Base-by-base conservation (phyloP, 805 yeast genomes). In the Ogataea naganishii region DNA sequence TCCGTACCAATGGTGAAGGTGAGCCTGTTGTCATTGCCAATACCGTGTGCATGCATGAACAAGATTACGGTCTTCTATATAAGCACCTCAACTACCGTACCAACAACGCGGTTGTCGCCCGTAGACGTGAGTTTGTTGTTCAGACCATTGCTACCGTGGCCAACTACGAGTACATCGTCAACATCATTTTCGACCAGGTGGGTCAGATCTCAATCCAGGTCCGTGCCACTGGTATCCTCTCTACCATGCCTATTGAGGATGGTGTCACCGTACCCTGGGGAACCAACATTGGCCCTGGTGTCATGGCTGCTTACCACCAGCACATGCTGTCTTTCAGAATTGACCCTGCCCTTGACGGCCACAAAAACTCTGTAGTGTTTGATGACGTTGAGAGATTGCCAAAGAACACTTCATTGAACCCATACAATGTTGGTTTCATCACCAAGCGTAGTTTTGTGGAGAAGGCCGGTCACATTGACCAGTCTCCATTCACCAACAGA, bases 101-200 rank as follows among this genome's bases (percentile, higher is more conserved):
- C 34, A 63, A 66, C 36, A 62, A 65, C 35, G 72, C 84, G n/a
- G 78, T 76, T 39, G 76, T 77, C 38, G 76, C 80, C 15, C 74
- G 92, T 66, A 75, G 77, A 62, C 72, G 89, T 58, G 84, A 80
- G 53, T 75, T 81, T 43, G 76, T 80, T 26, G 69, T 80, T 38
- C 89, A 81, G 62, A 78, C 84, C 32, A 75, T 81, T 49, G 84
- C 88, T 19, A 81, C 92, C 23, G 89, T 80, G 38, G 85, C 86
- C 36, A 81, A 81, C 64, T 81, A 81, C 60, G 92, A 81, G 60
- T 81, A 81, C 62, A 70, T 78, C 40, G 54, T 80, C 43, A 80
- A 80, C 58, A 60, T 75, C 50, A 70, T 79, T 49, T 75, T 81
- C 47, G 81, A 75, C 46, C 84, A 74, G 56, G 85, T 78, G 41